These are phyloP conservation scores for Leccinum variicolor DNA, from an alignment of 768 basidiomycete species.

Conservation along the genomic window DNA sequence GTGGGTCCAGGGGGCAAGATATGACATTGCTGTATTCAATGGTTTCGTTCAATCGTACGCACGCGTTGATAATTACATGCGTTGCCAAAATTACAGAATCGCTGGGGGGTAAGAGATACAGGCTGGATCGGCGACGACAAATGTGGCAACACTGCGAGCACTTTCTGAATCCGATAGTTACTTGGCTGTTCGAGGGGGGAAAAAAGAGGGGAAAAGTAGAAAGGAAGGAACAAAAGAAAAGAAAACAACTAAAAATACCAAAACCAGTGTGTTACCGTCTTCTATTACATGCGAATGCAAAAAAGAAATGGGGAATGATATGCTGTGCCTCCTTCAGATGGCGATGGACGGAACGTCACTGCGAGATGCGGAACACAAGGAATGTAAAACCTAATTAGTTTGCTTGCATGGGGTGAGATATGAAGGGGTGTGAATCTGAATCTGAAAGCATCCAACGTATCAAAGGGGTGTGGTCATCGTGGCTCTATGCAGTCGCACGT, in stretches of 20 bases:
- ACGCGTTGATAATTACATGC: neutral
- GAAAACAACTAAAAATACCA: constrained; percentile 23
- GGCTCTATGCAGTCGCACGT: constrained; percentile 66
- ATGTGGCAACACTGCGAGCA: constrained; percentile 3
- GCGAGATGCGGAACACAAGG: constrained; percentile 11
- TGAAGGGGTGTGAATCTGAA: constrained; percentile 33
- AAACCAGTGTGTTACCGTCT: constrained; percentile 31
- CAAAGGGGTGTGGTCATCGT: constrained; percentile 8
- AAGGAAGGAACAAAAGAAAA: neutral
- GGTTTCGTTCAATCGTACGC: neutral
- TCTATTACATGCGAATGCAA: constrained; percentile 60
- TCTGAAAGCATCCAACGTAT: constrained; percentile 27
- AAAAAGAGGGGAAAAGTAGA: neutral
- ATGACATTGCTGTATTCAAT: neutral
- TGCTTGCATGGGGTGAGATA: constrained; percentile 43
- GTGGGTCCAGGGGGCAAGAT: no score
- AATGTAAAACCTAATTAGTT: constrained; percentile 36
- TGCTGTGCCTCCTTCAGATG: constrained; percentile 73
- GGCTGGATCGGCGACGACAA: constrained; percentile 1
- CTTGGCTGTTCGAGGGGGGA: constrained; percentile 4
- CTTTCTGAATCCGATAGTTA: constrained; percentile 11
- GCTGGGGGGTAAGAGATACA: constrained; percentile 15
- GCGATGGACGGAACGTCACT: constrained; percentile 34
- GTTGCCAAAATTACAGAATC: constrained; percentile 3
- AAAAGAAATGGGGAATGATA: constrained; percentile 34